These are phyloP conservation scores for Zygosaccharomyces sapae DNA, from an alignment of 1,139 yeast genomes.

Conservation along the genomic window DNA sequence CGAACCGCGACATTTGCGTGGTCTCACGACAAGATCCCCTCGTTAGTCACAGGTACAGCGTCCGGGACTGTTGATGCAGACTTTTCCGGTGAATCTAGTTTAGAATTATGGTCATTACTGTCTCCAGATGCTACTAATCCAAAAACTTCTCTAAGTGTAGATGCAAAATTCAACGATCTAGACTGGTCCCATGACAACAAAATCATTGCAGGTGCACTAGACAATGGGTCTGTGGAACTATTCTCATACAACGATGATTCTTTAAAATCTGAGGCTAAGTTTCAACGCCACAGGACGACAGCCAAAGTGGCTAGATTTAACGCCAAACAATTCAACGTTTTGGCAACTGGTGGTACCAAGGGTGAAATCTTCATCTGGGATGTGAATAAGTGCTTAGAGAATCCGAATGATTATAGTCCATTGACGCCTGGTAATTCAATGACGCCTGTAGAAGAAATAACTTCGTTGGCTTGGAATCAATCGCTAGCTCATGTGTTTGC, in stretches of 20 bases:
- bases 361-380: slow-evolving; percentile 94
- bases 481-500: slow-evolving; percentile 85
- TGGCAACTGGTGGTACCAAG: slow-evolving; percentile 82
- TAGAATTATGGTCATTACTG: slow-evolving; percentile 76
- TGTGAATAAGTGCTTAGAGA: slow-evolving; percentile 46
- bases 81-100: slow-evolving; percentile 69
- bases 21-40: slow-evolving; percentile 74
- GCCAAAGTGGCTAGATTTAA: slow-evolving; percentile 76
- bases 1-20: slow-evolving; percentile 93
- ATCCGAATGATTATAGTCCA: slow-evolving; percentile 45
- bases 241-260: slow-evolving; percentile 51
- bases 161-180: slow-evolving; percentile 62
- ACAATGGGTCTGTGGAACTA: slow-evolving; percentile 72
- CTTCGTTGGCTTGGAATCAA: slow-evolving; percentile 87
- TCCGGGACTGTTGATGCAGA: slow-evolving; percentile 93
- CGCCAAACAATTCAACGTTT: slow-evolving; percentile 62
- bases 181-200: slow-evolving; percentile 76
- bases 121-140: slow-evolving; percentile 46
- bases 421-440: slow-evolving; percentile 72
- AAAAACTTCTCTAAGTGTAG: slow-evolving; percentile 51
- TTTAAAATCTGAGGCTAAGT: slow-evolving; percentile 45
- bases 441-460: slow-evolving; percentile 78
- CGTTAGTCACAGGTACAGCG: slow-evolving; percentile 83
- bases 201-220: slow-evolving; percentile 87
- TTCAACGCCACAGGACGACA: slow-evolving; percentile 62